A percentile compares a stretch with the other conserved stretches of the same genome.
These are phyloP conservation scores for Colletotrichum orbiculare DNA, from an alignment of 2,329 filamentous ascomycete species.

Conservation along the genomic window DNA sequence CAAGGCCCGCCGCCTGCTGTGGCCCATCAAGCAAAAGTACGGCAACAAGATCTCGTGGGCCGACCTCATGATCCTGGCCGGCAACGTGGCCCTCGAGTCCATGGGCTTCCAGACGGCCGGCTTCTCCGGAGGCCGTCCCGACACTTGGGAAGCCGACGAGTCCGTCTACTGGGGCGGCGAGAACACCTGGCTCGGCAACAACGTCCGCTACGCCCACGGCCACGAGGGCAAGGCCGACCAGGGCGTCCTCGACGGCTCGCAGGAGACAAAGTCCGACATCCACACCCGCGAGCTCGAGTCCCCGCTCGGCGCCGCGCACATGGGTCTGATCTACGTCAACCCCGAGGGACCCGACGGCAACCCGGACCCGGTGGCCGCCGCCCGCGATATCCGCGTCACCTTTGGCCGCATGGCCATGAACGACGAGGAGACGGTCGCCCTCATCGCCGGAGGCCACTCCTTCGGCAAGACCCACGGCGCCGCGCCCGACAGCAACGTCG, in stretches of 20 bases:
- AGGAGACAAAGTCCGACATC: constrained; percentile 32
- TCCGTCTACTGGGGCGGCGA: constrained; percentile 82
- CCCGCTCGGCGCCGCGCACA: constrained; percentile 75
- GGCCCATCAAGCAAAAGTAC: constrained; percentile 85
- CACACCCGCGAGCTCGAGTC: constrained; percentile 61
- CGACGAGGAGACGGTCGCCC: constrained; percentile 82
- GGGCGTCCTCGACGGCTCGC: constrained; percentile 57
- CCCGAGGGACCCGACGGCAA: constrained; percentile 80
- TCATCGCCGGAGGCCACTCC: constrained; percentile 82
- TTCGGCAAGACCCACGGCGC: constrained; percentile 88
- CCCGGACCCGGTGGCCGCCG: constrained; percentile 76
- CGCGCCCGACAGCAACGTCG: constrained; percentile 43
- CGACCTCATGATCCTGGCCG: constrained; percentile 76
- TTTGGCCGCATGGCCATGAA: constrained; percentile 87
- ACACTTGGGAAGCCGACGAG: constrained; percentile 82
- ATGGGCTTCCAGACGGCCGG: constrained; percentile 81
- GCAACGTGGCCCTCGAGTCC: constrained; percentile 81
- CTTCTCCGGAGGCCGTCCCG: constrained; percentile 77
- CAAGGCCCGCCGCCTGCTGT: constrained; percentile 80
- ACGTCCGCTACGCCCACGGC: constrained; percentile 75
- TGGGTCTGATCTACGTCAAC: constrained; percentile 87
- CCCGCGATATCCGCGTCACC: constrained; percentile 77
- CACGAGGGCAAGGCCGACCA: constrained; percentile 74
- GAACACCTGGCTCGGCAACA: constrained; percentile 75
- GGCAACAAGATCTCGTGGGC: constrained; percentile 86